A percentile compares a stretch with the other conserved stretches of the same genome.
These are phyloP conservation scores for Artomyces pyxidatus DNA, from an alignment of 768 basidiomycete genomes.

Conservation along the genomic window DNA sequence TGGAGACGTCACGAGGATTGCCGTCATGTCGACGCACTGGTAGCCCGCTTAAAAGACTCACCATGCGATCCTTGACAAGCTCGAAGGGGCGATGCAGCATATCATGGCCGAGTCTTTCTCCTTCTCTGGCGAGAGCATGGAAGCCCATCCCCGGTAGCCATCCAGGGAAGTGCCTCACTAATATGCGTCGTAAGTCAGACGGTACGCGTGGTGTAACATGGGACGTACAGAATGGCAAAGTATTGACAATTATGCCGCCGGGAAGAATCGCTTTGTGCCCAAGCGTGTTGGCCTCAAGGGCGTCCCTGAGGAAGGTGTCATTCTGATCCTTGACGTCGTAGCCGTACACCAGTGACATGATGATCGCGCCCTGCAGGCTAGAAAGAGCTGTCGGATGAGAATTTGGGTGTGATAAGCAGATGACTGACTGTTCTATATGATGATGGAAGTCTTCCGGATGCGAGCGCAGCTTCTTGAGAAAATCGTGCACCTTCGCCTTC, in stretches of 20 bases:
- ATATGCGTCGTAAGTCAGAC: neutral
- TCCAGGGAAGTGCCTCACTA: conserved; percentile 4
- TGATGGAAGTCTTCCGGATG: neutral
- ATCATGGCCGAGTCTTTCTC: neutral
- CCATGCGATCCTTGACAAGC: neutral
- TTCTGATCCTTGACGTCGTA: neutral
- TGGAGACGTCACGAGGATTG: neutral
- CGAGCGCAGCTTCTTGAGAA: neutral
- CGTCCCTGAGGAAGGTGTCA: neutral
- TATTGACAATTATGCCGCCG: neutral
- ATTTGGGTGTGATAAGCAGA: too few relatives aligned
- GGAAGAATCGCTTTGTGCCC: neutral
- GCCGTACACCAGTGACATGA: too few relatives aligned
- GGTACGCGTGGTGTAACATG: neutral
- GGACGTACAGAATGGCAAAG: conserved; percentile 5
- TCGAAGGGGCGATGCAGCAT: neutral
- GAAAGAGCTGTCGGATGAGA: too few relatives aligned
- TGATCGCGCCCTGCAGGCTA: too few relatives aligned
- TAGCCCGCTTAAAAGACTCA: neutral
- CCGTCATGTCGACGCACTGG: too few relatives aligned
- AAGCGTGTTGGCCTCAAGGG: neutral
- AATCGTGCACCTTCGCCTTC: neutral
- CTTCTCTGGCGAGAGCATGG: neutral
- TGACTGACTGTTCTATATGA: neutral
- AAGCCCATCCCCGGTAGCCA: conserved; percentile 6